Evolutionary conservation across 192 early-diverging fungal species (phyloP).

Genomic region (Entomortierella lignicola): DNA sequence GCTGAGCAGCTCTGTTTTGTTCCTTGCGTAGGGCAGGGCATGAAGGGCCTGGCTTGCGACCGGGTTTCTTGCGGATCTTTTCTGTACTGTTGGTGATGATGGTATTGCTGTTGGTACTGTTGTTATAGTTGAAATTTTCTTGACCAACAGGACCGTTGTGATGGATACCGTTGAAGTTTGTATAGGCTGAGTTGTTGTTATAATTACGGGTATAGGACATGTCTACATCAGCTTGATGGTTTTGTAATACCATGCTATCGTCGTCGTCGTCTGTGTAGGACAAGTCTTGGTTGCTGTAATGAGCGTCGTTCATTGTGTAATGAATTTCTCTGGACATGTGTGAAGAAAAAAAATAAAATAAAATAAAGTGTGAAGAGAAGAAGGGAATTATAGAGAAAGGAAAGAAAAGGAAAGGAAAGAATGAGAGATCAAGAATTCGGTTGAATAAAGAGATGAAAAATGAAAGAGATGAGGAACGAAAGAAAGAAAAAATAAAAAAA

Average conservation of each 20-base stretch:
- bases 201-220: constrained; percentile 14
- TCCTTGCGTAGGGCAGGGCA: constrained; percentile 71
- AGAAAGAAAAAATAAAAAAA: no score
- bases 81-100: constrained; percentile 11
- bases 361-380: no score
- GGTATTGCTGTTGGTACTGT: constrained; percentile 6
- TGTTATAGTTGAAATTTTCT: constrained; percentile 1
- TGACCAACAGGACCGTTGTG: not conserved
- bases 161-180: not conserved
- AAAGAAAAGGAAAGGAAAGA: no score
- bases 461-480: no score
- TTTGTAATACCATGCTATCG: constrained; percentile 14
- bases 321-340: no score
- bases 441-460: no score
- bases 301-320: not conserved
- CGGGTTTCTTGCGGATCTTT: constrained; percentile 43
- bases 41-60: constrained; percentile 63
- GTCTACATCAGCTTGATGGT: constrained; percentile 18
- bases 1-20: constrained; percentile 89
- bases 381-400: no score
- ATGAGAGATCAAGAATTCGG: no score
- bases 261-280: constrained; percentile 36
- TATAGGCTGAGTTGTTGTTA: not conserved
- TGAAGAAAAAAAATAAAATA: no score
- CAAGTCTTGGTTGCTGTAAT: constrained; percentile 1